Percentiles rank a stretch among this genome's conserved stretches.
These are phyloP conservation scores for Mortierella alpina DNA, from an alignment of 192 early-diverging fungal genomes.

Conservation along the genomic window DNA sequence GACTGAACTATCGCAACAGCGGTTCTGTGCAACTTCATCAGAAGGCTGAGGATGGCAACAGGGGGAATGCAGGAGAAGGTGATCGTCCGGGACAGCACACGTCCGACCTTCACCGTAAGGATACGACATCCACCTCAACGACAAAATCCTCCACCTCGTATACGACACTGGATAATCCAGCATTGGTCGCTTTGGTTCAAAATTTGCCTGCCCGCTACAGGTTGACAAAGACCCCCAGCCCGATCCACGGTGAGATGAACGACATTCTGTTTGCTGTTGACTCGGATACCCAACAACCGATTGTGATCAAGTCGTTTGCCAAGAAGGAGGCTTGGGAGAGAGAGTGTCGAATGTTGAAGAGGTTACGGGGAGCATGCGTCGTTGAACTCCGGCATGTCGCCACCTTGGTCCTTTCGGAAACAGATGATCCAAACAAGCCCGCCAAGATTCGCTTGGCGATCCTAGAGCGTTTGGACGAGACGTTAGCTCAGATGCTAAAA, in stretches of 20 bases:
- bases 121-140: conserved; percentile 42
- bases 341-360: conserved; percentile 58
- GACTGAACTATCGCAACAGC: conserved; percentile 7
- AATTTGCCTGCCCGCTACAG: conserved; percentile 58
- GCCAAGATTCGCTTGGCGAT: conserved; percentile 51
- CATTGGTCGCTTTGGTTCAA: conserved; percentile 37
- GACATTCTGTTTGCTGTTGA: conserved; percentile 58
- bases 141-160: conserved; percentile 37
- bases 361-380: conserved; percentile 51
- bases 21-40: conserved; percentile 17
- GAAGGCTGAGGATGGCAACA: not conserved
- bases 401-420: conserved; percentile 55
- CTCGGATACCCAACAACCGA: conserved; percentile 37
- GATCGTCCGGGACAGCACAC: not conserved
- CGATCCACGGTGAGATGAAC: conserved; percentile 58
- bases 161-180: conserved; percentile 30
- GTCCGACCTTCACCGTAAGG: conserved; percentile 24
- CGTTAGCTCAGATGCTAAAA: conserved; percentile 51
- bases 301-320: conserved; percentile 61
- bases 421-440: conserved; percentile 44
- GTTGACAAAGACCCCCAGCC: conserved; percentile 31
- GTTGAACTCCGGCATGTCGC: conserved; percentile 63
- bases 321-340: conserved; percentile 66
- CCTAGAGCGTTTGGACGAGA: conserved; percentile 63
- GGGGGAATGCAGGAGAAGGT: not conserved